Conservation (phyloP, 2,329 filamentous ascomycete genomes). For the Erysiphe pulchra region DNA sequence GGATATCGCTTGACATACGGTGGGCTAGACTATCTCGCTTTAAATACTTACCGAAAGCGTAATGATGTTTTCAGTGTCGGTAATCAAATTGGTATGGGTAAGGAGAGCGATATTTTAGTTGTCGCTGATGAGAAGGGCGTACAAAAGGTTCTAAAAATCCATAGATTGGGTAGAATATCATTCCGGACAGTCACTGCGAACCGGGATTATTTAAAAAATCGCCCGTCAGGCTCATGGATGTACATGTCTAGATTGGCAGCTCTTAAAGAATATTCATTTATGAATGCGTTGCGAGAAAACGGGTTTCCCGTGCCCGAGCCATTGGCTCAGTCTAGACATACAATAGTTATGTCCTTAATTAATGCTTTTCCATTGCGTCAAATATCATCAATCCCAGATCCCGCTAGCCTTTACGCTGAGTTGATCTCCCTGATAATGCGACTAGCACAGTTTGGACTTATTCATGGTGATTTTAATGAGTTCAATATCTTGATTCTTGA, state of each 20-base stretch:
- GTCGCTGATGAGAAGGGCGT: slow-evolving; percentile 56
- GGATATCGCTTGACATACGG: slow-evolving; percentile 93
- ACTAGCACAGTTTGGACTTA: slow-evolving; percentile 65
- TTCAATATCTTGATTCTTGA: slow-evolving; percentile 96
- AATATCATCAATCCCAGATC: slow-evolving; percentile 60
- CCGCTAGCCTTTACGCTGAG: slow-evolving; percentile 70
- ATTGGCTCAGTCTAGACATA: slow-evolving; percentile 73
- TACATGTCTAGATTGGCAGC: slow-evolving; percentile 85
- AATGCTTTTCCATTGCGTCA: slow-evolving; percentile 82
- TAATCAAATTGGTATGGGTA: slow-evolving; percentile 83
- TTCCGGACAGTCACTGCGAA: slow-evolving; percentile 93
- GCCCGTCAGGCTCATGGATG: slow-evolving; percentile 76
- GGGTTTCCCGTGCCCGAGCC: slow-evolving; percentile 80
- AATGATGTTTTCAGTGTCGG: slow-evolving; percentile 76
- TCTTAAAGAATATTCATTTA: slow-evolving; percentile 84
- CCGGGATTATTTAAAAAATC: slow-evolving; percentile 76
- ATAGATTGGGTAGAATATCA: slow-evolving; percentile 81
- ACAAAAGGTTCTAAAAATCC: slow-evolving; percentile 80
- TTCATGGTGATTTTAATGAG: slow-evolving; percentile 97
- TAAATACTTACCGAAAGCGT: slow-evolving; percentile 65
- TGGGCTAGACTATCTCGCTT: slow-evolving; percentile 86
- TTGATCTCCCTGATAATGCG: slow-evolving; percentile 67
- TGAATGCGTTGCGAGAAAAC: slow-evolving; percentile 61
- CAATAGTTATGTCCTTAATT: slow-evolving; percentile 83
- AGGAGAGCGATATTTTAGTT: slow-evolving; percentile 92